Evolutionary conservation across 1,139 yeast species (phyloP).

Genomic region (Starmera stellimalicola): DNA sequence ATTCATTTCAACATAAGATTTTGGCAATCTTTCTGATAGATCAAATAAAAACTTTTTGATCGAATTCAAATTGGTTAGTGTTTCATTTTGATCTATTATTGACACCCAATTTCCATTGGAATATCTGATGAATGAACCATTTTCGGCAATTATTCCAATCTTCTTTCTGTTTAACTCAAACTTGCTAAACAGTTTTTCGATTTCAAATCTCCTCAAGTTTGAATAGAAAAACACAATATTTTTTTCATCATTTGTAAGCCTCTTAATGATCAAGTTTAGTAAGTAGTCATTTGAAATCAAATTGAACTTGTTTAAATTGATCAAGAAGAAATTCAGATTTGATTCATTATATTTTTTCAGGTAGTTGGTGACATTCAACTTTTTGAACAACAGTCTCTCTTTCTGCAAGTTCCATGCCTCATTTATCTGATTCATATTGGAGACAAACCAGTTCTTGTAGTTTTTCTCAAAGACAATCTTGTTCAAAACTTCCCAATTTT

Average conservation of each 20-base stretch:
- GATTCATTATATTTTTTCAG: no score
- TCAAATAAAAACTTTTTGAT: conserved; percentile 52
- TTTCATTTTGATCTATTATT: conserved; percentile 42
- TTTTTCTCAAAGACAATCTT: conserved; percentile 56
- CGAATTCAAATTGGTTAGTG: conserved; percentile 51
- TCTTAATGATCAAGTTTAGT: no score
- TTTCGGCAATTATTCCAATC: conserved; percentile 81
- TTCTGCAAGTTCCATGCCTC: conserved; percentile 55
- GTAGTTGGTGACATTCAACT: conserved; percentile 33
- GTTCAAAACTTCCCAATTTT: conserved; percentile 55
- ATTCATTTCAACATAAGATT: conserved; percentile 60
- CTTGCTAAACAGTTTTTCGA: conserved; percentile 62
- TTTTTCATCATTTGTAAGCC: no score
- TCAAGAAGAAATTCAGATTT: no score
- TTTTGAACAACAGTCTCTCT: conserved; percentile 28
- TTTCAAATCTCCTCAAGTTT: conserved; percentile 48
- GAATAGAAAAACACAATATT: conserved; percentile 70
- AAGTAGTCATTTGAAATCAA: no score
- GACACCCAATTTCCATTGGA: conserved; percentile 50
- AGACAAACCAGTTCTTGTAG: conserved; percentile 64
- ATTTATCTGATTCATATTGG: conserved; percentile 44
- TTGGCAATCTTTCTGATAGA: conserved; percentile 73
- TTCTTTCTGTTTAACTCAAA: conserved; percentile 45
- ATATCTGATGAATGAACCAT: conserved; percentile 64
- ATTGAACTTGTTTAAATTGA: no score